These are phyloP conservation scores for Obba rivulosa DNA, from an alignment of 768 basidiomycete genomes.

Conservation along the genomic window DNA sequence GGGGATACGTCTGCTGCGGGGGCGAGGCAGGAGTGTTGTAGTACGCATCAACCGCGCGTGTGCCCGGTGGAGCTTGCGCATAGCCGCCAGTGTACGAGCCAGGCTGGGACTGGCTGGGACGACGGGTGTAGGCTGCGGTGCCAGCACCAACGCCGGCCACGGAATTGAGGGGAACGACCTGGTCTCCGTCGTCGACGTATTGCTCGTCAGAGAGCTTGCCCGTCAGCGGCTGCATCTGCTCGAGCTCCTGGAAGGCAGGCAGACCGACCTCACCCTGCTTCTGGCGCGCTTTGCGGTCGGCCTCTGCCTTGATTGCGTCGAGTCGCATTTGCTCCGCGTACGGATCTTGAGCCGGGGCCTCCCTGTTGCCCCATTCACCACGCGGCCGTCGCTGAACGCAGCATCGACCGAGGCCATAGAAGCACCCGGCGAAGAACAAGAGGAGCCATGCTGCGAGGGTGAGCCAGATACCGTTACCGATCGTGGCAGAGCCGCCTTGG, in stretches of 20 bases:
- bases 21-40: constrained; percentile 43
- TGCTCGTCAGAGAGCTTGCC: constrained; percentile 52
- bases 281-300: constrained; percentile 72
- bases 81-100: constrained; percentile 49
- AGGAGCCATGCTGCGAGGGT: constrained; percentile 82
- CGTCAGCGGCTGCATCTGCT: constrained; percentile 57
- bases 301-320: constrained; percentile 83
- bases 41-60: constrained; percentile 73
- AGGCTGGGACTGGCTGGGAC: constrained; percentile 24
- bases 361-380: constrained; percentile 34
- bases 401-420: constrained; percentile 80
- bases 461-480: constrained; percentile 91
- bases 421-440: constrained; percentile 87
- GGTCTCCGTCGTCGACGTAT: constrained; percentile 43
- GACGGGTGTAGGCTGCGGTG: constrained; percentile 16
- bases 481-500: constrained; percentile 67
- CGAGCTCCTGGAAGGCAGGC: constrained; percentile 69
- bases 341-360: constrained; percentile 21
- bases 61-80: constrained; percentile 55
- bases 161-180: constrained; percentile 13
- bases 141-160: constrained; percentile 18
- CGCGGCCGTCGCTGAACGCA: constrained; percentile 61
- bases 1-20: constrained; percentile 15
- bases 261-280: constrained; percentile 58
- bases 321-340: constrained; percentile 68